Evolutionary conservation across 2,329 filamentous ascomycete species (phyloP), one percentile per base, ranked within the genome.

Genomic region (Aspergillus piperis): DNA sequence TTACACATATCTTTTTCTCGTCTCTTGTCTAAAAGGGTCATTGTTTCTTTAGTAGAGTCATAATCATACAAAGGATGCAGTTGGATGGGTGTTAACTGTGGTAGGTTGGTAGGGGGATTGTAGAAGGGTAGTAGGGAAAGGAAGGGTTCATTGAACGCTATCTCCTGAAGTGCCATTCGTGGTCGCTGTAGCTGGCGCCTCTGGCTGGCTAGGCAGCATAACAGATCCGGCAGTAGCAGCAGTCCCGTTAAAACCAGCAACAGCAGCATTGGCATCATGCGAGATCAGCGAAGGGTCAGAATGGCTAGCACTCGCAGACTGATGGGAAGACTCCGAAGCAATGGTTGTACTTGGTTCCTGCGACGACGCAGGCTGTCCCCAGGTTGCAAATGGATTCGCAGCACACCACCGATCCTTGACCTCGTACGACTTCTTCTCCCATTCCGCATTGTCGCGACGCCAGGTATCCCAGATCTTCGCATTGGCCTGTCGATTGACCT

Each of bases 401-500:
- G 58, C 66, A 62, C 71, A 71, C 78, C 78, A 81, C n/a, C 66
- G 66, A 58, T 75, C 72, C 59, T 77, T 78, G 13, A 78, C 71
- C 57, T 77, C 73, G 38, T 67, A 71, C 2, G 75, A 75, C 44
- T 68, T 70, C 50, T 66, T 64, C 57, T 80, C 75, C 78, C 79
- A 81, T 58, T 82, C 81, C 25, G 80, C 77, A 3, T 89, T 89
- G 59, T 87, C 84, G 19, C 76, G 79, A 71, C 96, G 91, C 91
- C 93, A 98, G 58, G 84, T 82, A 54, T 82, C 84, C 8, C 85
- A 82, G n/a, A 83, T 81, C 53, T 82, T 81, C 50, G 87, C 86
- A 66, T 92, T 90, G 1, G 77, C 81, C 59, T 83, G 81, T 73
- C 93, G 93, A 66, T 91, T 89, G 55, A 83, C 83, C 57, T 88